Base-by-base conservation (phyloP, 1,139 yeast species). In the Eremothecium sinecaudum region DNA sequence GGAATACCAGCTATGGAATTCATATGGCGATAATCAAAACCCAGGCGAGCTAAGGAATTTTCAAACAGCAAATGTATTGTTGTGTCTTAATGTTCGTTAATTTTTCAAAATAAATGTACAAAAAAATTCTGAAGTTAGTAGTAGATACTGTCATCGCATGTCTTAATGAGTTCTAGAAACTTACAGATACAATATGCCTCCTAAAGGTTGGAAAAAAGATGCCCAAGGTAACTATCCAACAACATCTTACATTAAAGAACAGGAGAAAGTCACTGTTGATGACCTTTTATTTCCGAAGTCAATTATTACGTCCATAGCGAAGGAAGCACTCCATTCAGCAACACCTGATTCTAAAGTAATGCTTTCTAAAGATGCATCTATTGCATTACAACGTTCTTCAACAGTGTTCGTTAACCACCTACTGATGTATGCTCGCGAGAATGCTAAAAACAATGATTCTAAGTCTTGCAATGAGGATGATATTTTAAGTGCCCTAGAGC, bases 131-230 rank as follows among this genome's bases (percentile, higher is more conserved):
- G n/a, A n/a, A n/a, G n/a, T n/a, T n/a, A n/a, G n/a, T n/a, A n/a
- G n/a, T n/a, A n/a, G n/a, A n/a, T n/a, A n/a, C n/a, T n/a, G n/a
- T n/a, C n/a, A n/a, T n/a, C n/a, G n/a, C n/a, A n/a, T n/a, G n/a
- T n/a, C n/a, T n/a, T n/a, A n/a, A n/a, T n/a, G n/a, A n/a, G n/a
- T n/a, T n/a, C n/a, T n/a, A n/a, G n/a, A n/a, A n/a, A n/a, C n/a
- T n/a, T n/a, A n/a, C n/a, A n/a, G n/a, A n/a, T n/a, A n/a, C 10
- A 19, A 19, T 10, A 79, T 79, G 90, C 86, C 90, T 41, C 86
- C 86, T 51, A 79, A 79, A 56, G 84, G 86, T 30, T 78, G 84
- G 86, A 76, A 81, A 62, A 79, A 77, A 52, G 79, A 75, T 50
- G 75, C 79, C 1, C 83, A 75, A 36, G 83, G 80, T 5, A 68